Conservation (phyloP, 768 basidiomycete genomes). For the Punctularia strigosozonata region DNA sequence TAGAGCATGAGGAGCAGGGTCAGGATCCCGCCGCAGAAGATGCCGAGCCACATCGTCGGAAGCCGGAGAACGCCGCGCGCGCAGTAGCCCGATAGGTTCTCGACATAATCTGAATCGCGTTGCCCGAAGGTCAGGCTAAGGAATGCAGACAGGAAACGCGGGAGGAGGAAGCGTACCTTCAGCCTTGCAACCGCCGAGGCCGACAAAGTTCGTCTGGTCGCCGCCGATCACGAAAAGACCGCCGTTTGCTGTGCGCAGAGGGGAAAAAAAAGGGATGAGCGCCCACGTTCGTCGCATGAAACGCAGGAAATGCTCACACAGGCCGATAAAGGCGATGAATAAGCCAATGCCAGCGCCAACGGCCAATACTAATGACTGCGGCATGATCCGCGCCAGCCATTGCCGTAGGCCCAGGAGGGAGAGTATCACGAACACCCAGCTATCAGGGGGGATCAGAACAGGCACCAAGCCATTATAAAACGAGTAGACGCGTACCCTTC, state of each 20-base stretch:
- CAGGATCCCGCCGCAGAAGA: constrained; percentile 76
- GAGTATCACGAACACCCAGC: constrained; percentile 74
- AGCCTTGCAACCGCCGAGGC: constrained; percentile 62
- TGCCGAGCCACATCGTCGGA: constrained; percentile 82
- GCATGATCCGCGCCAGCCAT: constrained; percentile 84
- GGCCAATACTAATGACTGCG: constrained; percentile 73
- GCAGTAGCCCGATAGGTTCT: constrained; percentile 48
- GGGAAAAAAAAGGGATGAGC: neutral
- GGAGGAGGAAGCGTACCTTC: constrained; percentile 21
- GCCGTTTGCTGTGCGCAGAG: constrained; percentile 31
- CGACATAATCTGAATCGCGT: constrained; percentile 28
- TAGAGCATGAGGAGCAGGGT: constrained; percentile 78
- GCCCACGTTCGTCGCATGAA: neutral
- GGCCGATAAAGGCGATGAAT: constrained; percentile 77
- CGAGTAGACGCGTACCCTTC: constrained; percentile 48
- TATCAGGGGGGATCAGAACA: constrained; percentile 13
- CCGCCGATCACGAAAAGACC: constrained; percentile 74
- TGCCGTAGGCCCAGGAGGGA: constrained; percentile 78
- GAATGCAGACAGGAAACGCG: constrained; percentile 7
- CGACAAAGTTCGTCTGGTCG: constrained; percentile 54
- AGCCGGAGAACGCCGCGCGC: constrained; percentile 48
- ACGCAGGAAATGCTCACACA: constrained; percentile 36
- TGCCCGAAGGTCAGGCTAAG: constrained; percentile 26
- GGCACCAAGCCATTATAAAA: neutral
- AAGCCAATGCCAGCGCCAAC: constrained; percentile 83